Base-by-base conservation (phyloP, 2,329 filamentous ascomycete species). In the Colletotrichum sp. region DNA sequence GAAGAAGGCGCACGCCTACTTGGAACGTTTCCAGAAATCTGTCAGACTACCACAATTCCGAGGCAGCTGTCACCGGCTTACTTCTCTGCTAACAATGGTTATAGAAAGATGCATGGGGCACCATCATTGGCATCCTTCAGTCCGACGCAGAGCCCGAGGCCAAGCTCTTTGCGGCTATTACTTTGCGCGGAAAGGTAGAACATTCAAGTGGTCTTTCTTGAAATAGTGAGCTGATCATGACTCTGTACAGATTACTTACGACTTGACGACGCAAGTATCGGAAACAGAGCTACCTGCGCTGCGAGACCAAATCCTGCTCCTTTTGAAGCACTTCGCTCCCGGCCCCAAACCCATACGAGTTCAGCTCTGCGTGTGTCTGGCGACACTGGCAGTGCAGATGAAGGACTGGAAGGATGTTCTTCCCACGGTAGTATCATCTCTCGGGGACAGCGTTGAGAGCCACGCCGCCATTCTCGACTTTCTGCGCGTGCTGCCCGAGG, bases 11-110 rank as follows among this genome's bases (percentile, higher is more conserved):
- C 96, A 98, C 83, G 93, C 96, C 84, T 99, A 94, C 84, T 90
- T 99, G 76, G 95, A 98, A 87, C 93, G 92, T 81, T 99, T 99
- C 87, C 97, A 99, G 91, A 99, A 99, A 92, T 99, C 97, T 85
- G 96, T 98, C 86, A 80, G 94, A 91, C 30, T 36, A 72, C 85
- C 32, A 13, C 81, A 16, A 65, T 80, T 81, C 32, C 24, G 57
- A 39, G 6, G 12, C 39, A 52, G 70, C 65, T 64, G 75, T 59
- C 59, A 39, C 64, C 24, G 32, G 26, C 26, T 24, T 24, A 12
- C 3, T 18, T 18, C 16, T 18, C 24, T 36, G 24, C 68, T 77
- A 55, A 76, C 75, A 34, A 7, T 15, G 13, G 55, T n/a, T 78
- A 70, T 83, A 98, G 95, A 90, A 95, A 83, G 95, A 95, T 84